Evolutionary conservation across 768 basidiomycete genomes (phyloP), one percentile per base, ranked within the genome.

Genomic region (Tulasnella sp.): DNA sequence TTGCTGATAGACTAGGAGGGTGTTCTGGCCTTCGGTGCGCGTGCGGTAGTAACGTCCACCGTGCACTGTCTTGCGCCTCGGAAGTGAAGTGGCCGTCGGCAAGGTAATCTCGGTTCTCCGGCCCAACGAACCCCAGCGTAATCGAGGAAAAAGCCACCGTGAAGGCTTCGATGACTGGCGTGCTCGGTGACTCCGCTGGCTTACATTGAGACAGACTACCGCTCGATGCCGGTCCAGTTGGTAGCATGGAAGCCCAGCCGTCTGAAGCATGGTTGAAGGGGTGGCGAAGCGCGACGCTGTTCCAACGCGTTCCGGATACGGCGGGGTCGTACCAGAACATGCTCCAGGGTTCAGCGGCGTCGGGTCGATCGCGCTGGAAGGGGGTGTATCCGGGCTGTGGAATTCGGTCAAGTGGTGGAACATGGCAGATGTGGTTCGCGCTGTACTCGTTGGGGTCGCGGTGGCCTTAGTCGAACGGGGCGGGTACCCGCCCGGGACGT

Each of bases 21-120:
- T 95, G 86, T 99, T 99, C 86, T 99, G 98, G 2, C 98, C 97
- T 84, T 97, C 95, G 4, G 97, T 98, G 85, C 91, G 90, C 88
- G 96, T 99, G 83, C 96, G 89, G 87, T 98, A 99, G 86, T 98
- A 99, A 39, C 80, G 89, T 81, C 96, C 96, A 99, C 75, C 97
- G 88, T 29, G 85, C 83, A 70, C 90, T 88, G 79, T 86, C 85
- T 83, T 97, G 95, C 0, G 84, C 83, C 80, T 93, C 94, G 77
- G 83, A 89, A 40, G 84, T 86, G 87, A 99, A 99, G 86, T 99
- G 98, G 51, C 87, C 87, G 1, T 84, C 82, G 1, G 94, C 86
- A 44, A 88, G 84, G 83, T 99, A 99, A 93, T 5, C 98, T 96
- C 70, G 95, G 89, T 82, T 98, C 97, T 79, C 97, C 97, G 71